Conservation (phyloP, 495 filamentous ascomycete species). For the Glarea lozoyensis region DNA sequence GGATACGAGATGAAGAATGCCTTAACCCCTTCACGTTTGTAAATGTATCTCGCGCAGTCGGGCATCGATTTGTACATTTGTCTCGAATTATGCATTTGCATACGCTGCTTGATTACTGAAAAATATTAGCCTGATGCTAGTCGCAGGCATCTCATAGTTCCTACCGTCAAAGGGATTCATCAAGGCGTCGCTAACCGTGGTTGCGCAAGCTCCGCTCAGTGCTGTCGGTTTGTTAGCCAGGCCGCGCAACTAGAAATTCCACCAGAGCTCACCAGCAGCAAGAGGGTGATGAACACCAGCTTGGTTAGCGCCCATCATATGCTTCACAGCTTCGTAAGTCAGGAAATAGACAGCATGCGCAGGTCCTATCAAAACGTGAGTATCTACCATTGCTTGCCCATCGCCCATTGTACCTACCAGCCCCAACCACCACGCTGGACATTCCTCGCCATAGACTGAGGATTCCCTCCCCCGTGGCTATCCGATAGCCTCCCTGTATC, state of each 20-base stretch:
- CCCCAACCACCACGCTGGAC: slow-evolving; percentile 91
- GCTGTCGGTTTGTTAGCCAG: slow-evolving; percentile 39
- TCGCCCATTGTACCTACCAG: slow-evolving; percentile 52
- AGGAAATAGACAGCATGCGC: slow-evolving; percentile 98
- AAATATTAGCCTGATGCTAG: slow-evolving; percentile 16
- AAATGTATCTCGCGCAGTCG: slow-evolving; percentile 81
- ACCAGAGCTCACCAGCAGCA: slow-evolving; percentile 57
- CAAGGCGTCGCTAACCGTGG: slow-evolving; percentile 91
- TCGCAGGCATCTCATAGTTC: slow-evolving; percentile 15
- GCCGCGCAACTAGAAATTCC: slow-evolving; percentile 5
- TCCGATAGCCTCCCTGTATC: slow-evolving; percentile 84
- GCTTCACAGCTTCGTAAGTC: slow-evolving; percentile 95
- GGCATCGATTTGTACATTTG: slow-evolving; percentile 68
- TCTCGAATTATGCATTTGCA: slow-evolving; percentile 95
- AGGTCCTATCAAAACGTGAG: slow-evolving; percentile 53
- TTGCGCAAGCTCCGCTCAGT: slow-evolving; percentile 84
- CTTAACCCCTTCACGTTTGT: slow-evolving; percentile 74
- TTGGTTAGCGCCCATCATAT: slow-evolving; percentile 85
- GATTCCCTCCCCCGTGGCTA: slow-evolving; percentile 81
- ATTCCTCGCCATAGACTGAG: slow-evolving; percentile 92
- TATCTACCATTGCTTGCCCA: slow-evolving; percentile 6
- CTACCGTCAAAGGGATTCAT: slow-evolving; percentile 99
- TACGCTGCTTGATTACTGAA: slow-evolving; percentile 95
- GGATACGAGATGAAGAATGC: slow-evolving; percentile 99
- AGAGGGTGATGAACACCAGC: slow-evolving; percentile 85